A percentile compares a stretch with the other conserved stretches of the same genome.
phyloP scores from a whole-genome alignment of 768 basidiomycete genomes.

The Serendipita indica region DNA sequence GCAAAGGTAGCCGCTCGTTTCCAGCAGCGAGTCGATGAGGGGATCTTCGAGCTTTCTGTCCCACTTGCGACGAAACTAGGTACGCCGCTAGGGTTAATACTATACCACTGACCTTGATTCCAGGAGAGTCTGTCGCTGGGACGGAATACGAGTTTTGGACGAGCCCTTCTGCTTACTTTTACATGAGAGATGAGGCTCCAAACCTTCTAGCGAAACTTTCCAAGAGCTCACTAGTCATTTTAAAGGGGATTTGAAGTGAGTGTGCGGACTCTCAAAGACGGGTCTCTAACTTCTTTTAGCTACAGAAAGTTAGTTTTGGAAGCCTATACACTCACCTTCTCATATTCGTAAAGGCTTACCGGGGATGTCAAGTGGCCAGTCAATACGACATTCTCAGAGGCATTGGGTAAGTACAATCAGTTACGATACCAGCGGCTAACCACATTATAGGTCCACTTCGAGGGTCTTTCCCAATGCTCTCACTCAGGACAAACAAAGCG shows the following conservation, averaged over 20 bases:
- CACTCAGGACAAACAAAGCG: conserved; percentile 87
- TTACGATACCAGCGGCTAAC: not conserved
- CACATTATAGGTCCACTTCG: conserved; percentile 47
- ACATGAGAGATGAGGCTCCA: conserved; percentile 41
- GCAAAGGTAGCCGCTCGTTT: conserved; percentile 52
- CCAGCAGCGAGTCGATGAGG: conserved; percentile 51
- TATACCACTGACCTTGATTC: not conserved
- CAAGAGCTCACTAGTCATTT: conserved; percentile 55
- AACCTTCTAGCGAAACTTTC: conserved; percentile 37
- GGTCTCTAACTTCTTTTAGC: conserved; percentile 24
- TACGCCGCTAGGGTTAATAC: conserved; percentile 13
- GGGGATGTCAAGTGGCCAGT: conserved; percentile 83
- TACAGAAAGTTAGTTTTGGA: conserved; percentile 65
- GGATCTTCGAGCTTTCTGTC: conserved; percentile 59
- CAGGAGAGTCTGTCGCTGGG: conserved; percentile 19
- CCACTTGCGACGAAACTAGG: conserved; percentile 45
- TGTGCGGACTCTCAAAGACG: conserved; percentile 13
- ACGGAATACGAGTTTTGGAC: conserved; percentile 50
- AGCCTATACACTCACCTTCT: not conserved
- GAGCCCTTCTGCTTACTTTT: conserved; percentile 58
- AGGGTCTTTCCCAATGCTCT: conserved; percentile 66
- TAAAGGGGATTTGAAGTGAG: conserved; percentile 92
- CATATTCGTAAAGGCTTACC: conserved; percentile 43
- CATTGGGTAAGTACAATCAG: conserved; percentile 39
- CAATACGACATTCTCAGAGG: conserved; percentile 55